Conservation (phyloP, 192 early-diverging fungal genomes). For the Rhizophagus sp. region DNA sequence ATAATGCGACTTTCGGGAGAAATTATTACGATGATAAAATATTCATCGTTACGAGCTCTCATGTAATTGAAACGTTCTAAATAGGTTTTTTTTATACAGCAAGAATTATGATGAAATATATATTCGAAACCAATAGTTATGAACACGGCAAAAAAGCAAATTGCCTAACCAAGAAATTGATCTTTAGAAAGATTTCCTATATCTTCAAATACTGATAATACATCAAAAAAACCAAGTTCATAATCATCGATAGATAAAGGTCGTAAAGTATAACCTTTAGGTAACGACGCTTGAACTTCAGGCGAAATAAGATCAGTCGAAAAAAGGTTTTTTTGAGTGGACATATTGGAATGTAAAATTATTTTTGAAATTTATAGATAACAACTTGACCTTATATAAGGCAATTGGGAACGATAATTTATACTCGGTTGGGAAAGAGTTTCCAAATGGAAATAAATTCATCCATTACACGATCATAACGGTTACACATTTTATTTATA, state of each 20-base stretch:
- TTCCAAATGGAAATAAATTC: too few relatives aligned
- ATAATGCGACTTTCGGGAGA: constrained; percentile 64
- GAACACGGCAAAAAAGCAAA: background rate
- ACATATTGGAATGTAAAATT: background rate
- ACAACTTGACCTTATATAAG: too few relatives aligned
- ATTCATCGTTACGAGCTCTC: constrained; percentile 75
- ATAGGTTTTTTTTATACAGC: background rate
- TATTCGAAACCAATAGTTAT: background rate
- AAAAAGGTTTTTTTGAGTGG: constrained; percentile 38
- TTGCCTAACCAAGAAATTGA: constrained; percentile 57
- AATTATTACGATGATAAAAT: constrained; percentile 80
- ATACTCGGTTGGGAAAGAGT: too few relatives aligned
- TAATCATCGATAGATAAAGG: constrained; percentile 69
- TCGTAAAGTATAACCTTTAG: constrained; percentile 65
- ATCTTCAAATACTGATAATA: constrained; percentile 67
- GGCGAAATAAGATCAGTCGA: constrained; percentile 68
- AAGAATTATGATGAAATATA: background rate
- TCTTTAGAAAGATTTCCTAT: constrained; percentile 73
- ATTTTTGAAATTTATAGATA: too few relatives aligned
- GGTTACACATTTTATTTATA: too few relatives aligned
- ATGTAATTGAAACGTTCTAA: constrained; percentile 72
- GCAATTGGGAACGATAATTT: too few relatives aligned
- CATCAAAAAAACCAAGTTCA: constrained; percentile 68
- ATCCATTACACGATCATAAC: too few relatives aligned
- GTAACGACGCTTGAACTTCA: constrained; percentile 62